Evolutionary conservation across 2,329 filamentous ascomycete species (phyloP), one percentile per base, ranked within the genome.

Genomic region (Teratosphaeriaceae sp.): DNA sequence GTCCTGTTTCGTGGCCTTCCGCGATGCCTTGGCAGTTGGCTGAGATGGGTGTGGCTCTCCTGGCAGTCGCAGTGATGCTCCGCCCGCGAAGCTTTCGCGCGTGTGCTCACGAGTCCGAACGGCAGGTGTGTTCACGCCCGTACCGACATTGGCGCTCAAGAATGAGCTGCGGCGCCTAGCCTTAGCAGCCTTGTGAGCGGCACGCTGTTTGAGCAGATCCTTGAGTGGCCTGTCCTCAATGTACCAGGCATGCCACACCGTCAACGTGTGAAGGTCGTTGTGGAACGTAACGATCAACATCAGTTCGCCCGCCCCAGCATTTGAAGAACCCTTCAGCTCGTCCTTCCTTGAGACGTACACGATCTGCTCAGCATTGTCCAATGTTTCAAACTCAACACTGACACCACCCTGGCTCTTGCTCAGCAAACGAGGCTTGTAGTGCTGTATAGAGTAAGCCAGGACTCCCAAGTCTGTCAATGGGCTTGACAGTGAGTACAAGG

Each of bases 391-490:
- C 15, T 77, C 72, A 2, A 74, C 66, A 38, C 75, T 53, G 3
- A 54, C 35, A 21, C 50, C 52, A 24, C 43, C 20, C 33, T 44
- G 44, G 18, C 38, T 30, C 42, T 52, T 54, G n/a, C 43, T 43
- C 8, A 44, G 46, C 11, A 52, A 33, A 11, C 55, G 50, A 6
- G 58, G 50, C 31, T 50, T 57, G 9, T 50, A 52, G 30, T 56
- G 54, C 37, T 59, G 59, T 2, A 56, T 19, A 6, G 56, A 52
- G 35, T 50, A 55, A 5, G 60, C 55, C 11, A 96, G 80, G 33
- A 95, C 69, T 1, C 89, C 90, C 56, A 96, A 74, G 54, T 96
- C 89, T 2, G 86, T 77, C 44, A 96, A 70, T 2, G 90, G 90
- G 58, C 94, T 87, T 2, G 84, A 88, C 37, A 98, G 72, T 20